Evolutionary conservation across 2,329 filamentous ascomycete genomes (phyloP), one percentile per base, ranked within the genome.

Genomic region (Microcera coccophila): DNA sequence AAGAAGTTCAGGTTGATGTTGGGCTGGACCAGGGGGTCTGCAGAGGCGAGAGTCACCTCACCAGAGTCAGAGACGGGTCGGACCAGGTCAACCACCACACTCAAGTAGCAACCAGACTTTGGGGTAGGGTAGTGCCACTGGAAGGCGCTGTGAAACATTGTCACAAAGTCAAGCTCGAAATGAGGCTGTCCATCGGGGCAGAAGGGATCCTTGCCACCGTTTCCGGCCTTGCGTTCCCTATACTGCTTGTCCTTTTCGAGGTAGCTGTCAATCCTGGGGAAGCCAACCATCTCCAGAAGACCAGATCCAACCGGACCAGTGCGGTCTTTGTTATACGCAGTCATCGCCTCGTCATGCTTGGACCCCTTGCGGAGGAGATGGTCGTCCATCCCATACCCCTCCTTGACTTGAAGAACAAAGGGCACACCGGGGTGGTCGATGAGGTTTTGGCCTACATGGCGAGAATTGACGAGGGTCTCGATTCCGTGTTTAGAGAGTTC

Each of bases 381-480:
- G 15, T 32, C 29, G 15, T 32, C 29, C 29, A 32, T 32, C 8
- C 29, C 29, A n/a, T 32, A 32, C 5, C 29, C 29, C 5, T 32
- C 29, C 29, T 32, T 32, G 12, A 32, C 29, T 17, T 48, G 38
- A 35, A 50, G 42, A 35, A 76, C 66, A 39, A 75, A 66, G 1
- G 71, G 68, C 21, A 80, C 69, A 46, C 75, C 75, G 33, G 76
- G 76, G 35, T 81, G 79, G 55, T 86, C 81, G 44, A 81, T 69
- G 4, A 86, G 68, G 62, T 85, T 82, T 44, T 73, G 75, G 4
- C 82, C 82, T 3, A 87, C 81, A 34, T 82, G 78, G 1, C 76
- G 75, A 0, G 79, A 74, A 47, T 84, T 71, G 4, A 73, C 67
- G 15, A 82, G 50, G 1, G 77, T 63, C 2, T 68, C 55, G 48